These are phyloP conservation scores for Rhizopogon sp. DNA, from an alignment of 768 basidiomycete genomes.

Conservation along the genomic window DNA sequence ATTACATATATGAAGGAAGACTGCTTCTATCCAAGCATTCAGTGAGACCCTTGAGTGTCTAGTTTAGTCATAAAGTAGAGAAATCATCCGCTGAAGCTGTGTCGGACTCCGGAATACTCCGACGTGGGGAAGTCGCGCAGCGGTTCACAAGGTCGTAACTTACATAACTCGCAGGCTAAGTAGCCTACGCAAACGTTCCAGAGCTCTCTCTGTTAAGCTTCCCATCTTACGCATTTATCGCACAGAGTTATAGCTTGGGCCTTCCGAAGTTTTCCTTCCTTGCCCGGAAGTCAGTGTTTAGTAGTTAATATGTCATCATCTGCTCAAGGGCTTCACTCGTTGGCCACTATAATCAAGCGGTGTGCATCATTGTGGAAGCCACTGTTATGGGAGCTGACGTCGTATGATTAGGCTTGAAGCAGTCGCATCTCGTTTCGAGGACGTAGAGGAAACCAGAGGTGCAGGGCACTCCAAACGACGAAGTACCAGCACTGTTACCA, in stretches of 20 bases:
- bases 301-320: conserved; percentile 26
- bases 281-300: not conserved
- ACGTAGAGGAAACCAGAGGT: conserved; percentile 59
- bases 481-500: conserved; percentile 27
- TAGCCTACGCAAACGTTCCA: no score
- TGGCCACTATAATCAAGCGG: conserved; percentile 84
- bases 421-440: conserved; percentile 90
- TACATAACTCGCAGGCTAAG: no score
- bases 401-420: conserved; percentile 69
- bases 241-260: not conserved
- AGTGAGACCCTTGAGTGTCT: not conserved
- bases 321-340: conserved; percentile 56
- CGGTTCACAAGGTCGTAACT: not conserved
- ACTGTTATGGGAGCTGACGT: conserved; percentile 1
- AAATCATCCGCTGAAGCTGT: not conserved
- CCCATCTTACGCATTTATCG: not conserved
- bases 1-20: no score
- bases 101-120: conserved; percentile 16
- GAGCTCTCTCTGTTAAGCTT: not conserved
- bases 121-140: conserved; percentile 5
- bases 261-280: not conserved
- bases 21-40: not conserved
- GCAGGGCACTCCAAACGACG: conserved; percentile 18
- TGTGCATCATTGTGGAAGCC: conserved; percentile 24
- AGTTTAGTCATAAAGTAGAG: not conserved